Percentiles rank a stretch among this genome's conserved stretches.
Evolutionary conservation across 139 green algal species (phyloP).

Genomic region (Coelastrella sp.): DNA sequence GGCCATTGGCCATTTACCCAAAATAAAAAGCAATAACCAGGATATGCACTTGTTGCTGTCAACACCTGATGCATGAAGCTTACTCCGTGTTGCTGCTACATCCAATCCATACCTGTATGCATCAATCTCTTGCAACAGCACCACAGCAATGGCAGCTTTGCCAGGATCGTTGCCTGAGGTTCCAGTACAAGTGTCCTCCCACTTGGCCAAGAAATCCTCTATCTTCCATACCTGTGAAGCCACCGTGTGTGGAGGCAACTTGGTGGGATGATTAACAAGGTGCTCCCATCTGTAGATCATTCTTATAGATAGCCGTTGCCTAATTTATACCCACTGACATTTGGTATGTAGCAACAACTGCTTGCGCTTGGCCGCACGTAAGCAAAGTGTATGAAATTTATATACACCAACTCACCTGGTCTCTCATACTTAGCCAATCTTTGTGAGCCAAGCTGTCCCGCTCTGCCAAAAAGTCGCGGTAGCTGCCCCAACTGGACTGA

Average conservation of each 20-base stretch:
- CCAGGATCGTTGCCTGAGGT: slow-evolving; percentile 3
- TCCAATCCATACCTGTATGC: slow-evolving; percentile 50
- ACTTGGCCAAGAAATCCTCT: slow-evolving; percentile 88
- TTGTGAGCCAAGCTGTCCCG: slow-evolving; percentile 71
- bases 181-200: slow-evolving; percentile 50
- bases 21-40: too few species aligned
- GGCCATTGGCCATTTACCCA: too few species aligned
- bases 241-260: too few species aligned
- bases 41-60: too few species aligned
- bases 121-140: slow-evolving; percentile 50
- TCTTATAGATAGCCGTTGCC: not conserved
- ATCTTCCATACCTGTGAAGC: slow-evolving; percentile 73
- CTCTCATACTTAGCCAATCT: slow-evolving; percentile 80
- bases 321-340: too few species aligned
- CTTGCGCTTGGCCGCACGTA: not conserved
- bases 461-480: slow-evolving; percentile 72
- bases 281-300: too few species aligned
- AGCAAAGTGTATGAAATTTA: not conserved
- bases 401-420: slow-evolving; percentile 54
- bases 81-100: not conserved
- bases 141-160: slow-evolving; percentile 32
- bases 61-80: too few species aligned
- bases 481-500: slow-evolving; percentile 50
- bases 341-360: too few species aligned
- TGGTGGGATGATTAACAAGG: too few species aligned